These are phyloP conservation scores for Lasiosphaeria ovina DNA, from an alignment of 495 filamentous ascomycete genomes.

Conservation along the genomic window DNA sequence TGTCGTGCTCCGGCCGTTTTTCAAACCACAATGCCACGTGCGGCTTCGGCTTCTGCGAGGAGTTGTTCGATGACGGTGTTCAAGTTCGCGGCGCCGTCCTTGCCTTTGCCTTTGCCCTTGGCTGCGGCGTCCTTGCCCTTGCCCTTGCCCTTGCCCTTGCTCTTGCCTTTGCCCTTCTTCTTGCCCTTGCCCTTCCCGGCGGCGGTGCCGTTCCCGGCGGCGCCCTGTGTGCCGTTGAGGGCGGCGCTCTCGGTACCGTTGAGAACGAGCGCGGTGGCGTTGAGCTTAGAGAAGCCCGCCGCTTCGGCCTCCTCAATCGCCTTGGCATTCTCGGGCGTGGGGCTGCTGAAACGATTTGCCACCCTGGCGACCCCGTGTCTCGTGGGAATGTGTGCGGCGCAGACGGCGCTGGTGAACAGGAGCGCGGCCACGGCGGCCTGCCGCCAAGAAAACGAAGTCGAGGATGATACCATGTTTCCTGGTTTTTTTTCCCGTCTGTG, in stretches of 20 bases:
- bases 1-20: not conserved
- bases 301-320: not conserved
- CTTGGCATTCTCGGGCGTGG: not conserved
- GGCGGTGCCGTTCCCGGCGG: not conserved
- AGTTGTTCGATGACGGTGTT: not conserved
- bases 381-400: not conserved
- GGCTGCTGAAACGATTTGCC: not conserved
- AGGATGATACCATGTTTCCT: not conserved
- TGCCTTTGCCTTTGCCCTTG: not conserved
- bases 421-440: conserved; percentile 4
- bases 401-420: conserved; percentile 4
- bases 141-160: not conserved
- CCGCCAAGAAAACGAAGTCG: not conserved
- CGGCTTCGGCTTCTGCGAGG: not conserved
- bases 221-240: not conserved
- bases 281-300: not conserved
- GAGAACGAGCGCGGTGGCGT: not conserved
- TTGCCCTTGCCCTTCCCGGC: not conserved
- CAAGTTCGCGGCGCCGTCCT: not conserved
- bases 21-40: not conserved
- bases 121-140: not conserved
- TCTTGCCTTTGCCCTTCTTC: not conserved
- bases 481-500: not conserved
- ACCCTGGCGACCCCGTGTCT: not conserved
- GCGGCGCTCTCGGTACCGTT: conserved; percentile 1